A percentile compares a stretch with the other conserved stretches of the same genome.
phyloP scores from a whole-genome alignment of 208 protist species.

The Crithidia expoeki region DNA sequence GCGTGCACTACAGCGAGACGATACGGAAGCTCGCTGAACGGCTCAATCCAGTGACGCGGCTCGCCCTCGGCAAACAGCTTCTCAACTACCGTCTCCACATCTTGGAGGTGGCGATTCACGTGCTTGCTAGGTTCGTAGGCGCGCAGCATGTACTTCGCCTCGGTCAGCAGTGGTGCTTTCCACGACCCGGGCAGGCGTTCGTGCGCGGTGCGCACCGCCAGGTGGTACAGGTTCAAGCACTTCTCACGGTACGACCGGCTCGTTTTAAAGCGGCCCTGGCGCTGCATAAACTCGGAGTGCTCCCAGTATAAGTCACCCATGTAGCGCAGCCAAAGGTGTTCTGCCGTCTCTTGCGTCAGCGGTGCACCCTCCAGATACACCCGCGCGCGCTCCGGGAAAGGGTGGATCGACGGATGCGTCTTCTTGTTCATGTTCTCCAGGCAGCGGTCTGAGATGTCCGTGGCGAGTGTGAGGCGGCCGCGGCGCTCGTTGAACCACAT shows the following conservation, averaged over 20 bases:
- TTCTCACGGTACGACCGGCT: constrained; percentile 72
- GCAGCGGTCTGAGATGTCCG: constrained; percentile 87
- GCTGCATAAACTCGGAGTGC: constrained; percentile 85
- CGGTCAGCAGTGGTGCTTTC: constrained; percentile 80
- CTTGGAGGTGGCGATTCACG: constrained; percentile 59
- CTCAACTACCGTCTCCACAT: constrained; percentile 77
- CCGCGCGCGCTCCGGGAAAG: constrained; percentile 85
- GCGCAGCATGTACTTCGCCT: constrained; percentile 83
- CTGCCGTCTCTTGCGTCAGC: constrained; percentile 88
- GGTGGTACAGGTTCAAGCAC: constrained; percentile 82
- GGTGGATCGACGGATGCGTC: constrained; percentile 91
- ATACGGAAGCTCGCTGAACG: constrained; percentile 74
- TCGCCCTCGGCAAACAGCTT: constrained; percentile 73
- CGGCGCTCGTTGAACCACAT: constrained; percentile 92
- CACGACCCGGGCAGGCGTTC: constrained; percentile 86
- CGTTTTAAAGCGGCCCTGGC: constrained; percentile 79
- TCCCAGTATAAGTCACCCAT: constrained; percentile 90
- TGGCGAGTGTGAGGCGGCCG: constrained; percentile 75
- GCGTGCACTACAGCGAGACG: constrained; percentile 81
- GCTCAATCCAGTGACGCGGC: constrained; percentile 86
- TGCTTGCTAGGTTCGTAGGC: constrained; percentile 70
- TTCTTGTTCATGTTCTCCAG: constrained; percentile 92
- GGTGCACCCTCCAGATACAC: constrained; percentile 84
- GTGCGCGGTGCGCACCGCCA: constrained; percentile 77
- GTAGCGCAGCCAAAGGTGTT: constrained; percentile 91